These are phyloP conservation scores for Microbotryomycetes sp. DNA, from an alignment of 1,284 basidiomycete species.

Conservation along the genomic window DNA sequence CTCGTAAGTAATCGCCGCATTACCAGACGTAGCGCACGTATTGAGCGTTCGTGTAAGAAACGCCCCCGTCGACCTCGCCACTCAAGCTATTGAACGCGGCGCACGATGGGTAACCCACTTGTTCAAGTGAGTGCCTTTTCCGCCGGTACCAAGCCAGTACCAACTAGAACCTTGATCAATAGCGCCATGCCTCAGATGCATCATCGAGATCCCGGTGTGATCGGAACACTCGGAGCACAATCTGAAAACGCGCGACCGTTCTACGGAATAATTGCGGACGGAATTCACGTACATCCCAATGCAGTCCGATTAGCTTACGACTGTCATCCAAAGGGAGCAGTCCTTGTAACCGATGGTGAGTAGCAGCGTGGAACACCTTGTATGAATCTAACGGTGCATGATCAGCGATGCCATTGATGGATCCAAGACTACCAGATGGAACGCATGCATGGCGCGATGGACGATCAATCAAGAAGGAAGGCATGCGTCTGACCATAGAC, in stretches of 20 bases:
- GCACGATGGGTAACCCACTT: conserved; percentile 1
- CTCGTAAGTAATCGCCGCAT: conserved; percentile 49
- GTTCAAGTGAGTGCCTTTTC: conserved; percentile 1
- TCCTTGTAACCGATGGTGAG: conserved; percentile 78
- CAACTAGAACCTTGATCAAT: conserved; percentile 48
- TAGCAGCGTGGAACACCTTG: too few species aligned
- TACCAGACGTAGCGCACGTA: not conserved
- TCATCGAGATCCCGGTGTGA: conserved; percentile 60
- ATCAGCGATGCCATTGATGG: conserved; percentile 73
- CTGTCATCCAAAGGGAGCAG: conserved; percentile 70
- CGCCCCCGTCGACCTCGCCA: not conserved
- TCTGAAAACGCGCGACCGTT: conserved; percentile 60
- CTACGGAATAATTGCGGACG: conserved; percentile 84
- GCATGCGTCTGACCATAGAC: conserved; percentile 70
- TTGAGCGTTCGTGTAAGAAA: not conserved
- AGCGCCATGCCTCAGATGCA: conserved; percentile 85
- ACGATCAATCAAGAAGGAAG: conserved; percentile 67
- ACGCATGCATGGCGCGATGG: conserved; percentile 79
- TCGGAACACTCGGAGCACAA: conserved; percentile 70
- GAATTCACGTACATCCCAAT: conserved; percentile 82
- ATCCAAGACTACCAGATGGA: conserved; percentile 74
- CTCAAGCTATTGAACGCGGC: not conserved
- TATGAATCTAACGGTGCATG: too few species aligned
- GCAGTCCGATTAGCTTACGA: conserved; percentile 78
- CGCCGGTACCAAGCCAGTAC: not conserved